Base-by-base conservation (phyloP, 257 asterid genomes). In the Gentiana straminea region DNA sequence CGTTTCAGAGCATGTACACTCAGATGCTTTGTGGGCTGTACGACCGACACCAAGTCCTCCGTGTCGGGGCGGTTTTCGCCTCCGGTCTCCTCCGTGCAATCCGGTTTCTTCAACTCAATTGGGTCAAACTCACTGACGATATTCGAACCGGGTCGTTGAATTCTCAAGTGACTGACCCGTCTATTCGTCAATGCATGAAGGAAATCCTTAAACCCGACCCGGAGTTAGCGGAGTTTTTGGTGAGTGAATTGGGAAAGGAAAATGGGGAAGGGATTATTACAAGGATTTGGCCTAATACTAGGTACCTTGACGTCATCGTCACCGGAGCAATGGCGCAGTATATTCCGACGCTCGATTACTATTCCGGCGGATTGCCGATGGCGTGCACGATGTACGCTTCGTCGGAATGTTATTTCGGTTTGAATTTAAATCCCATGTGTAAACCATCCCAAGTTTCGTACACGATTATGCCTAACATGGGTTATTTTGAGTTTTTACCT, bases 261-360 rank as follows among this genome's bases (percentile, higher is more conserved):
- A 70, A 74, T 2, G 85, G 99, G 99, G 94, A 85, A 55, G 67
- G 94, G 8, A 92, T 92, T 32, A 85, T 92, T 35, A 75, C 89
- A 1, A 69, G 94, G 43, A 81, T 91, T 46, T 91, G 98, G 98
- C 98, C 98, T 2, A 84, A 85, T 69, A 84, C 98, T 0, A 91
- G 81, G 6, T 91, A 87, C 13, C 76, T 91, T 1, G 98, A 91
- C 58, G 96, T 91, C 41, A 91, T 91, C 7, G 98, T 91, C 34
- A 91, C 98, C 0, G 98, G 98, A 1, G 95, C 98, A 2, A 91
- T 91, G 98, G 96, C 98, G 2, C 98, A 87, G 32, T 91, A 91
- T 54, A 86, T 91, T 37, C 96, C 98, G n/a, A 88, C 94, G 0
- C 77, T 88, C 1, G 99, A 92, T 47, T 85, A 88, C 37, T 92